phyloP scores from a whole-genome alignment of 257 asterid genomes.

The Salvia splendens region DNA sequence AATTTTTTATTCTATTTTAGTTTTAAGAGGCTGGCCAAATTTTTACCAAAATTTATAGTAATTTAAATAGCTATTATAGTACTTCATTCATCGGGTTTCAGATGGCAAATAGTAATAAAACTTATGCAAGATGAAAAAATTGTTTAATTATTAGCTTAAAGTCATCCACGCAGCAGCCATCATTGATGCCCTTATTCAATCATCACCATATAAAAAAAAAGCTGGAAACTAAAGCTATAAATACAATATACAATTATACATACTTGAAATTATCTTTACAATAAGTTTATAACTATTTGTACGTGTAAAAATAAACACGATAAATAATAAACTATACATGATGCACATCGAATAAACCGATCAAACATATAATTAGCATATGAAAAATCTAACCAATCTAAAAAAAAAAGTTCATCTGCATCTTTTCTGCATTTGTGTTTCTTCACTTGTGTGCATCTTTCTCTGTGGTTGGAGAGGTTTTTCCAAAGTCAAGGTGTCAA shows the following conservation, averaged over 20 bases:
- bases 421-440: constrained; percentile 25
- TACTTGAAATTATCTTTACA: background rate
- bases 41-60: no score
- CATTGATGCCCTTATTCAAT: constrained; percentile 11
- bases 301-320: constrained; percentile 8
- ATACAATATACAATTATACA: background rate
- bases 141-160: background rate
- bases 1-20: no score
- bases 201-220: background rate
- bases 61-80: no score
- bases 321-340: background rate
- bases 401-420: constrained; percentile 29
- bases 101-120: no score
- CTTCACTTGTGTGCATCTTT: constrained; percentile 19
- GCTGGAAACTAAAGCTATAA: background rate
- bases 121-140: constrained; percentile 4
- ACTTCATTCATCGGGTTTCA: no score
- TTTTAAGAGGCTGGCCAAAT: no score
- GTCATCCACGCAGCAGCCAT: background rate
- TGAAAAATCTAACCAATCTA: constrained; percentile 28
- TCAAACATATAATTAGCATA: background rate
- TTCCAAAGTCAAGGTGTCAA: background rate
- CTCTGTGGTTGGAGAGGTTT: background rate
- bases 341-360: no score
- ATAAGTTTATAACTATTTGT: background rate